Conservation (phyloP, 1,284 basidiomycete species). For the Hortiboletus rubellus region DNA sequence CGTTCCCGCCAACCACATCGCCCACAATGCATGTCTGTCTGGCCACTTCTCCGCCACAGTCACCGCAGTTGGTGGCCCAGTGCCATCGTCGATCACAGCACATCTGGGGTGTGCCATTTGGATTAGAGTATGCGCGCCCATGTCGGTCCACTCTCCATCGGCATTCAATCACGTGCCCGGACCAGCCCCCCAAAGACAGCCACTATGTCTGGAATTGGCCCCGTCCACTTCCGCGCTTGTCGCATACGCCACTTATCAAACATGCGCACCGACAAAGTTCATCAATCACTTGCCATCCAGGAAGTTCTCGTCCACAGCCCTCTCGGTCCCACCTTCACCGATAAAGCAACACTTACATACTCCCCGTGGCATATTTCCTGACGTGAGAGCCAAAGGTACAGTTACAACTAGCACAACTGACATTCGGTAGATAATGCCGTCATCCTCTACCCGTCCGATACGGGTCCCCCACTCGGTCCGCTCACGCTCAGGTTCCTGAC, state of each 20-base stretch:
- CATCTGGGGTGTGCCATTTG: no score
- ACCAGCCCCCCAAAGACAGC: conserved; percentile 9
- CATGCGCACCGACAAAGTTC: conserved; percentile 24
- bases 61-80: not conserved
- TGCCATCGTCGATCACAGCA: no score
- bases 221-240: conserved; percentile 35
- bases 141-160: conserved; percentile 1
- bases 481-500: conserved; percentile 45
- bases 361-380: not conserved
- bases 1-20: no score
- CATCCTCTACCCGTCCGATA: conserved; percentile 22
- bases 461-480: conserved; percentile 26
- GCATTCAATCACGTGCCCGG: conserved; percentile 12
- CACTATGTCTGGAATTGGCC: conserved; percentile 33
- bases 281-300: conserved; percentile 8
- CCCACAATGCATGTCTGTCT: no score
- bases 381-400: conserved; percentile 29
- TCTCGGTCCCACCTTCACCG: not conserved
- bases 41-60: conserved; percentile 14
- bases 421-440: conserved; percentile 25
- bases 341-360: conserved; percentile 4
- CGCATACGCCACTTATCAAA: conserved; percentile 36
- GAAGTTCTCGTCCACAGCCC: conserved; percentile 3
- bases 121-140: not conserved
- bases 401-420: conserved; percentile 15